A percentile compares a stretch with the other conserved stretches of the same genome.
These are phyloP conservation scores for Chlamydomonas sp. DNA, from an alignment of 139 green algal species.

Conservation along the genomic window DNA sequence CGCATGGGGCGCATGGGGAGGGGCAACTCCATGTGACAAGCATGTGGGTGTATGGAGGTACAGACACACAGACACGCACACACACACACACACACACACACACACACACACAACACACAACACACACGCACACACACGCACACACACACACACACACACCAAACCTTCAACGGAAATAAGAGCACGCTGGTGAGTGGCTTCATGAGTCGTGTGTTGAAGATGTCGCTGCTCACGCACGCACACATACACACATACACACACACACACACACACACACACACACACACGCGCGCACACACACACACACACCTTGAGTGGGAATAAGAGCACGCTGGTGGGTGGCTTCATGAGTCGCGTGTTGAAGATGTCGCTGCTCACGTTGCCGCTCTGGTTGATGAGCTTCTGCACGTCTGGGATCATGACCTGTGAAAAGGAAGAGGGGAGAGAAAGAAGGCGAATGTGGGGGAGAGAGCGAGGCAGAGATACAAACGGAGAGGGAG, in stretches of 20 bases:
- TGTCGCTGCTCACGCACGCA: slow-evolving; percentile 33
- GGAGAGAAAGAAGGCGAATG: neutral
- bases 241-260: no score
- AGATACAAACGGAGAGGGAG: neutral
- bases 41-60: no score
- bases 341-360: slow-evolving; percentile 48
- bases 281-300: no score
- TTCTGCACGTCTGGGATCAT: slow-evolving; percentile 58
- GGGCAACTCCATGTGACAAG: no score
- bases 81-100: no score
- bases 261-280: no score
- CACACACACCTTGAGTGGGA: slow-evolving; percentile 37
- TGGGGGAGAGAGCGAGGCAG: neutral
- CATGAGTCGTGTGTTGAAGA: slow-evolving; percentile 51
- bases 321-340: slow-evolving; percentile 45
- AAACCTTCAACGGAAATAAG: slow-evolving; percentile 48
- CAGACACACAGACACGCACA: no score
- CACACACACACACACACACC: neutral
- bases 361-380: slow-evolving; percentile 50
- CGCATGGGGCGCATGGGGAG: no score
- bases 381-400: slow-evolving; percentile 55
- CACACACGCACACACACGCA: no score
- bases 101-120: no score
- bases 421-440: slow-evolving; percentile 27
- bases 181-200: slow-evolving; percentile 48